Evolutionary conservation across 2,329 filamentous ascomycete species (phyloP), one percentile per base, ranked within the genome.

Genomic region (Geosmithia flava): DNA sequence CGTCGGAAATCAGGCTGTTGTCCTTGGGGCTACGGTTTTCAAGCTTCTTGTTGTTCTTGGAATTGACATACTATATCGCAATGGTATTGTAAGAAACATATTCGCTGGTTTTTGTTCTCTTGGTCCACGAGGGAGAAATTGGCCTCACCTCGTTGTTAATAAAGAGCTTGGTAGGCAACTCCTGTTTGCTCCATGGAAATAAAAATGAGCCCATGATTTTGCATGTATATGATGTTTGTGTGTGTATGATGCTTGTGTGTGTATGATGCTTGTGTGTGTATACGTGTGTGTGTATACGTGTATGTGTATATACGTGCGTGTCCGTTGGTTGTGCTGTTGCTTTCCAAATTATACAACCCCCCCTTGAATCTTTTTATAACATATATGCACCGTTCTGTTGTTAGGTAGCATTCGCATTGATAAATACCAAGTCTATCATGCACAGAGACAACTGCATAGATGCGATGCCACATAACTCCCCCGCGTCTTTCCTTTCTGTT

Each of bases 11-110:
- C 10, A 75, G 55, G 2, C 67, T 66, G 47, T 67, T 68, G 54
- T 76, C 68, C 46, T 65, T 69, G 10, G 75, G 74, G 52, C 71
- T 75, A 59, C 64, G 59, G 4, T 75, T 58, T n/a, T 66, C 61
- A 39, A 76, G 62, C 47, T 69, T 75, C 55, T 70, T 68, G 27
- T 59, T 50, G 53, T 58, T 66, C 48, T 68, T 66, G 8, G 67
- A 68, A 47, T 68, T 67, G 48, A 67, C 58, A 48, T 68, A 61
- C 54, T 68, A 65, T 20, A 11, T 7, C 4, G 17, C 42, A 17
- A 30, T 7, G 29, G 29, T 46, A 20, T 20, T 40, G 13, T 46
- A 30, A 11, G 19, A 10, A 23, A 44, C 19, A 2, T 40, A 8
- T n/a, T 17, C 41, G 16, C n/a, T 30, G 29, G 6, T 30, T 6